phyloP scores from a whole-genome alignment of 805 yeast species.

The Myxozyma sirexii region DNA sequence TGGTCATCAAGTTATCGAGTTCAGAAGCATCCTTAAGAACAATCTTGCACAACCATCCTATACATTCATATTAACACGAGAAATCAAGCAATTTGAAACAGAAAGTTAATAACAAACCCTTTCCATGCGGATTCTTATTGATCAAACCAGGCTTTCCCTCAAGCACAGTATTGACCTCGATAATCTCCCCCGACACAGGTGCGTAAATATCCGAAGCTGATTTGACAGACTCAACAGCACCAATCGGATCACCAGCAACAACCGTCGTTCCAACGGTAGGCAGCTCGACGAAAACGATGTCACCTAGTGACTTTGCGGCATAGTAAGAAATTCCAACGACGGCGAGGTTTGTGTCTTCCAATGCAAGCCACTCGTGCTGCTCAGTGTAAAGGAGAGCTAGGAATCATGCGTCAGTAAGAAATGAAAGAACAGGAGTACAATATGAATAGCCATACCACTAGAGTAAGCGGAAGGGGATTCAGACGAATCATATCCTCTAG shows the following conservation, averaged over 20 bases:
- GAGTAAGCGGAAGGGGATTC: background rate
- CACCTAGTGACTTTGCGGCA: conserved; percentile 96
- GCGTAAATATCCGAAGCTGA: conserved; percentile 90
- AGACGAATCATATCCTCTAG: background rate
- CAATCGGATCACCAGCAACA: conserved; percentile 77
- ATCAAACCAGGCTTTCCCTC: conserved; percentile 74
- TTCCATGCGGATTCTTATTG: conserved; percentile 75
- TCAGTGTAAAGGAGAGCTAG: conserved; percentile 45
- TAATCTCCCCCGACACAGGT: conserved; percentile 77
- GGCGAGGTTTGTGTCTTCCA: conserved; percentile 70
- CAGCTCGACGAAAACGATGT: conserved; percentile 90
- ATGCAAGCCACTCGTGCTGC: conserved; percentile 95
- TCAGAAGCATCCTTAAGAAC: conserved; percentile 12
- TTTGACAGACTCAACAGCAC: conserved; percentile 93
- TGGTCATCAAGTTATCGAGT: conserved; percentile 20
- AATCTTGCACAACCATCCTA: conserved; percentile 32
- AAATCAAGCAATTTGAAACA: background rate
- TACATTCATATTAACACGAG: background rate
- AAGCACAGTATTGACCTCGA: conserved; percentile 69
- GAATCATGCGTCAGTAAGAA: background rate
- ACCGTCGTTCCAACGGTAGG: conserved; percentile 70
- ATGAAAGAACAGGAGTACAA: background rate
- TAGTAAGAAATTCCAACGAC: conserved; percentile 83
- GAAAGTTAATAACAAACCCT: conserved; percentile 8
- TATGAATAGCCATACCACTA: background rate